Conservation (phyloP, 345 rosid species). For the Cochlearia excelsa region DNA sequence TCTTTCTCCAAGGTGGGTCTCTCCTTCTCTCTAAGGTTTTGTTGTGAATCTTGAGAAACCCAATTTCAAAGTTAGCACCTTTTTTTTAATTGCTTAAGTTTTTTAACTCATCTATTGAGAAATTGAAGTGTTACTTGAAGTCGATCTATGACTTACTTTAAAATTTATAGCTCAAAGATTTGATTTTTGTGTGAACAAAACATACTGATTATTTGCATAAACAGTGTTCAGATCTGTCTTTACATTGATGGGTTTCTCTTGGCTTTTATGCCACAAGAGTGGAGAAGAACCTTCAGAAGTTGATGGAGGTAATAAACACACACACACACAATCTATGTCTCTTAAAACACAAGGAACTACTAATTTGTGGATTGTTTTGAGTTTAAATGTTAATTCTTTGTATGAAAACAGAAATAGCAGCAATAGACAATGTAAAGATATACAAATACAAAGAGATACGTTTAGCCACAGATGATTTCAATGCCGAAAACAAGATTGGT, state of each 20-base stretch:
- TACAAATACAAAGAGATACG: slow-evolving; percentile 65
- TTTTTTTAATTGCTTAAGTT: not conserved
- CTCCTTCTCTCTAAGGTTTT: too few species aligned
- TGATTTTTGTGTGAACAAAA: not conserved
- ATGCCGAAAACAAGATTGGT: slow-evolving; percentile 62
- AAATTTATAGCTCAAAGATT: not conserved
- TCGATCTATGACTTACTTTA: not conserved
- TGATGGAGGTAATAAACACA: not conserved
- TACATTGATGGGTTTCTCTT: not conserved
- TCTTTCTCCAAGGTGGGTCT: not conserved
- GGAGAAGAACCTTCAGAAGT: not conserved
- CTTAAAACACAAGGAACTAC: too few species aligned
- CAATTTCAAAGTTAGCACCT: not conserved
- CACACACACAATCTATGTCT: not conserved
- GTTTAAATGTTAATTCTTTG: too few species aligned
- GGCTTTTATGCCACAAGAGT: not conserved
- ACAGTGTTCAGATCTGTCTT: not conserved
- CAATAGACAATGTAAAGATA: slow-evolving; percentile 45
- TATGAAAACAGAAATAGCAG: slow-evolving; percentile 50
- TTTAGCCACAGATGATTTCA: slow-evolving; percentile 71
- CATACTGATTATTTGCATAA: not conserved
- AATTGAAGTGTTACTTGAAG: not conserved
- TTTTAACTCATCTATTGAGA: not conserved
- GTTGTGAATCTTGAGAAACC: not conserved
- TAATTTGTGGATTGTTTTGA: too few species aligned